Percentiles rank a stretch among this genome's conserved stretches.
Conservation (phyloP, 1,284 basidiomycete genomes). For the Pseudozyma sp. region DNA sequence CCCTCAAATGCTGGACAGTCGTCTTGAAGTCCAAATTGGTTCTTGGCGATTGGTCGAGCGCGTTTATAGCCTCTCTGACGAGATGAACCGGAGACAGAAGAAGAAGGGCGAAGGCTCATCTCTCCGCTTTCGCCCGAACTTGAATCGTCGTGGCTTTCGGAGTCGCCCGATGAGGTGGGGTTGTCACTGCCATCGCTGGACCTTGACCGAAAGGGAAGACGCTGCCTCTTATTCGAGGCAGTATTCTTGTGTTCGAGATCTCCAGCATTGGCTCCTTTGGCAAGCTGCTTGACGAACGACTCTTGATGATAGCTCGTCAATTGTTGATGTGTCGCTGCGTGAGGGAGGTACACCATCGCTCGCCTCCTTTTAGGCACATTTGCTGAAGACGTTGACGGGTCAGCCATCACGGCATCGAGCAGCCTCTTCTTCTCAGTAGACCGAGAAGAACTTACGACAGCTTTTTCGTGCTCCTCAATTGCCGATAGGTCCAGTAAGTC, state of each 20-base stretch:
- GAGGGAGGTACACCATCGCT: conserved; percentile 19
- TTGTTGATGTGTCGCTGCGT: conserved; percentile 19
- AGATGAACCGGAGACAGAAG: conserved; percentile 8
- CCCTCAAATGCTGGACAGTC: conserved; percentile 83
- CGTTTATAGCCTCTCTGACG: conserved; percentile 19
- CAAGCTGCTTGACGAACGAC: conserved; percentile 25
- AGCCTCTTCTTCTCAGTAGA: conserved; percentile 3
- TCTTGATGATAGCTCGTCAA: conserved; percentile 36
- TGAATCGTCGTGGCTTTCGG: conserved; percentile 7
- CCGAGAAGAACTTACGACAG: neutral
- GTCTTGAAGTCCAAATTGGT: conserved; percentile 77
- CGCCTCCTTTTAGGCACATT: neutral
- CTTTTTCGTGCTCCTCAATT: conserved; percentile 9
- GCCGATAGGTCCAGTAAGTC: conserved; percentile 41
- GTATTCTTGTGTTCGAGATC: conserved; percentile 5
- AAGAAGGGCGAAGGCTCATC: conserved; percentile 15
- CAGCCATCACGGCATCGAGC: conserved; percentile 1
- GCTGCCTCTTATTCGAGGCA: conserved; percentile 9
- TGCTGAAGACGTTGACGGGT: neutral
- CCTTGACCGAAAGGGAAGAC: neutral
- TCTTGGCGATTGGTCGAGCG: conserved; percentile 40
- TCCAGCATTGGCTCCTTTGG: conserved; percentile 4
- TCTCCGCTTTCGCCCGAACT: neutral
- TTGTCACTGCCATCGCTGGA: neutral
- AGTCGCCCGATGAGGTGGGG: neutral